Evolutionary conservation across 371 early-diverging fungal genomes (phyloP).

Genomic region (Mortierella sp.): DNA sequence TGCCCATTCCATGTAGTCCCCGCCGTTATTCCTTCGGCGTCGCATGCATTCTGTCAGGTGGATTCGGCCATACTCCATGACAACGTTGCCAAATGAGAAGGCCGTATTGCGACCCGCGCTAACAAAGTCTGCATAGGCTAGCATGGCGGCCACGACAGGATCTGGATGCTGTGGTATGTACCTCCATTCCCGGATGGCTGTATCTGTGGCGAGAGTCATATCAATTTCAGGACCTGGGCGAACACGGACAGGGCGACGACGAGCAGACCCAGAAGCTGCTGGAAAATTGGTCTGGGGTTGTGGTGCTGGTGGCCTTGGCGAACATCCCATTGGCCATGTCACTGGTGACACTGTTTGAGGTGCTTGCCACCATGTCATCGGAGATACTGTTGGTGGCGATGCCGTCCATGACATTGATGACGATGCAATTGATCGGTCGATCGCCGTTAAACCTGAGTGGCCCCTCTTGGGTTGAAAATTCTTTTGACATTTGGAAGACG

Average conservation of each 20-base stretch:
- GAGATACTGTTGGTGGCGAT: no score
- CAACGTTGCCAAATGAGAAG: background rate
- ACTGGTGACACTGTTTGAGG: no score
- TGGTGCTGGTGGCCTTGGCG: no score
- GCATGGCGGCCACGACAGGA: background rate
- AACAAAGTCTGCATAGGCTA: background rate
- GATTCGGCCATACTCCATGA: background rate
- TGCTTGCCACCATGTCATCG: no score
- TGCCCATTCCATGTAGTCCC: background rate
- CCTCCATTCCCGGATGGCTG: background rate
- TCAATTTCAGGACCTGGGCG: constrained; percentile 5
- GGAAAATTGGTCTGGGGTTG: no score
- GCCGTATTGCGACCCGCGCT: background rate
- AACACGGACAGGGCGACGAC: background rate
- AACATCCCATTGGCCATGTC: no score
- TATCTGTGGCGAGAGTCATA: background rate
- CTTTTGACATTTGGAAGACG: no score
- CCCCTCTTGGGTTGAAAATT: no score
- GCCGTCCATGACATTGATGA: no score
- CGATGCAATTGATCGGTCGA: no score
- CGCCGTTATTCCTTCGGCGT: background rate
- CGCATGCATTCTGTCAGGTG: background rate
- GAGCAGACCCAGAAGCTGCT: no score
- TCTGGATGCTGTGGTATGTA: background rate
- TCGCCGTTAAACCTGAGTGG: no score